phyloP scores from a whole-genome alignment of 2,329 filamentous ascomycete genomes.

The Sporothrix mexicana region DNA sequence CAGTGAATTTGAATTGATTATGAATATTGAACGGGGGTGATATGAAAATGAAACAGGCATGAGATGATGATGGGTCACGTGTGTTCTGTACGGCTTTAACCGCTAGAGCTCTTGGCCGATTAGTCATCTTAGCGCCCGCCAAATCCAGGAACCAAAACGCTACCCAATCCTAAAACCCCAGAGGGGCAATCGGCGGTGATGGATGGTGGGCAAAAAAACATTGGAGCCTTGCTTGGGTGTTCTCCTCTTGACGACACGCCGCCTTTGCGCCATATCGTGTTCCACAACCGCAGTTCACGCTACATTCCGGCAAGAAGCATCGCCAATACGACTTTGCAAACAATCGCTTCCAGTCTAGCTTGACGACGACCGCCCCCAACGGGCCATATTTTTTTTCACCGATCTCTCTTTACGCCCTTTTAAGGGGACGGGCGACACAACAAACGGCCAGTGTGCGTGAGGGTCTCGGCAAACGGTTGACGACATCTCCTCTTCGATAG shows the following conservation, averaged over 20 bases:
- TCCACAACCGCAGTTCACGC: conserved; percentile 18
- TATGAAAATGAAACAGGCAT: no score
- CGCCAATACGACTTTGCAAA: not conserved
- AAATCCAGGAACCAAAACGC: conserved; percentile 19
- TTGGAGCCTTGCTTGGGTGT: conserved; percentile 22
- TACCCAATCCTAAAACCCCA: conserved; percentile 14
- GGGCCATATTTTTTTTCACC: not conserved
- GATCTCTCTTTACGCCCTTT: not conserved
- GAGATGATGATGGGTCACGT: no score
- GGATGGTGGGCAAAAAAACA: conserved; percentile 26
- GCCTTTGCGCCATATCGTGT: conserved; percentile 31
- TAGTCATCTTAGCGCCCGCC: conserved; percentile 29
- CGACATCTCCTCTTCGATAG: not conserved
- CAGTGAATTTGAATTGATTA: no score
- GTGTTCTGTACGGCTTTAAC: not conserved
- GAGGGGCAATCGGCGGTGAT: conserved; percentile 28
- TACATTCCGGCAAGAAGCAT: not conserved
- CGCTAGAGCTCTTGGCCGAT: not conserved
- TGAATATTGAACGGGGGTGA: no score
- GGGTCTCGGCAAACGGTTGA: not conserved
- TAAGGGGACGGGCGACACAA: not conserved
- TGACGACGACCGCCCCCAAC: not conserved
- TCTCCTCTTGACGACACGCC: conserved; percentile 20
- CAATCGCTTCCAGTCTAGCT: not conserved
- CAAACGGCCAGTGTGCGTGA: not conserved